phyloP scores from a whole-genome alignment of 2,329 filamentous ascomycete genomes.

The Fusarium xyrophilum region DNA sequence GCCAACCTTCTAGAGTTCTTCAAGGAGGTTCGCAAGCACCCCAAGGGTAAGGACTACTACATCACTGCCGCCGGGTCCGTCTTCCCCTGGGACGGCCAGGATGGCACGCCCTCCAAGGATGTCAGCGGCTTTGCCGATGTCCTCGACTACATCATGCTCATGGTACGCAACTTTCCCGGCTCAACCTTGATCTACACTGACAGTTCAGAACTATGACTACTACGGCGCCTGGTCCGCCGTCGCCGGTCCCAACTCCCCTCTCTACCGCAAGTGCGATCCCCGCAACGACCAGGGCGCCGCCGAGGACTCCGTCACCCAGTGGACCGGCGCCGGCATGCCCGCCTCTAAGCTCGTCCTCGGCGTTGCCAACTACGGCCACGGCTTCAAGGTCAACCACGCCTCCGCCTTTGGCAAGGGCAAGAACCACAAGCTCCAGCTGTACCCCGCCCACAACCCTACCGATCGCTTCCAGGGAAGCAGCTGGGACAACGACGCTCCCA shows the following conservation, averaged over 20 bases:
- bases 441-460: slow-evolving; percentile 27
- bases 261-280: slow-evolving; percentile 13
- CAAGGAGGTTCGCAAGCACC: slow-evolving; percentile 25
- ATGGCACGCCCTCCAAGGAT: slow-evolving; percentile 15
- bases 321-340: slow-evolving; percentile 26
- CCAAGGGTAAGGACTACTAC: slow-evolving; percentile 15
- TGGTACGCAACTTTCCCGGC: not conserved
- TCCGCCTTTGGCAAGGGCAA: not conserved
- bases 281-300: slow-evolving; percentile 31
- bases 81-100: slow-evolving; percentile 31
- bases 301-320: slow-evolving; percentile 15
- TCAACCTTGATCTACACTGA: accelerated
- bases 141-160: slow-evolving; percentile 35
- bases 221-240: slow-evolving; percentile 25
- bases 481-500: slow-evolving; percentile 26
- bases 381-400: slow-evolving; percentile 30
- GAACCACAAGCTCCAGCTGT: slow-evolving; percentile 15
- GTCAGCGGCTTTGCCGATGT: slow-evolving; percentile 27
- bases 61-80: slow-evolving; percentile 32
- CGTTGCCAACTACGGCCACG: slow-evolving; percentile 27
- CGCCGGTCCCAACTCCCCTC: slow-evolving; percentile 28
- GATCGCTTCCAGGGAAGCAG: slow-evolving; percentile 36
- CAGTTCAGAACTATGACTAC: slow-evolving; percentile 29
- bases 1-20: slow-evolving; percentile 31
- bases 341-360: slow-evolving; percentile 27